Evolutionary conservation across 768 basidiomycete species (phyloP), one percentile per base, ranked within the genome.

Genomic region (Boletus eberwhitei): DNA sequence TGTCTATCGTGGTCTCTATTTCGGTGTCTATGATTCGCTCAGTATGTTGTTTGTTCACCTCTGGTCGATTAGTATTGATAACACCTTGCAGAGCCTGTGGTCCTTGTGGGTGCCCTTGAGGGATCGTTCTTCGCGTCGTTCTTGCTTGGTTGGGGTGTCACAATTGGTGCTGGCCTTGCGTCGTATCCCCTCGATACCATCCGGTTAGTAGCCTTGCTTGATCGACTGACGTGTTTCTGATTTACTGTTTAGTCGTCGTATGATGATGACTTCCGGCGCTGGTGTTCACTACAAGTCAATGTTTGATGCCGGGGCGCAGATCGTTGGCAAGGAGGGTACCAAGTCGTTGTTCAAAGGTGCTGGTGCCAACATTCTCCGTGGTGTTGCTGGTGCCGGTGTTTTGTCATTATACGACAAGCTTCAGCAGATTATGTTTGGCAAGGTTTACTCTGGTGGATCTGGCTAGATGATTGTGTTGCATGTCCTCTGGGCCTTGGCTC

Each of bases 251-350:
- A 95, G 96, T 88, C 95, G 97, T 88, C 93, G 97, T 66, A 99
- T 99, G 97, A 99, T 99, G 97, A 98, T 98, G 96, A 98, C 97
- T 36, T 98, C 96, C 22, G 97, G 96, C 66, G 88, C 85, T 67
- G 83, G 84, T 67, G 85, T 88, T 58, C 94, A 98, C 87, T 98
- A 98, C 88, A 96, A 95, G 83, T 92, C 90, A 64, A 98, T 98
- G 94, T 88, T 96, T 74, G 95, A 98, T 69, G 95, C 95, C 70
- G 93, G 86, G 57, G 82, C 88, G 31, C 93, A 97, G 75, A 98
- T 99, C 71, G 68, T 98, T 66, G 86, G 86, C 71, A 96, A 96
- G 82, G 97, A 99, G 80, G 97, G 97, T 67, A 75, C 79, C 55
- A 90, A 88, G 76, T 98, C 96, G 11, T 83, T 98, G 71, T 98